Conservation (phyloP, 495 filamentous ascomycete genomes). For the Penicillium mononematosum region DNA sequence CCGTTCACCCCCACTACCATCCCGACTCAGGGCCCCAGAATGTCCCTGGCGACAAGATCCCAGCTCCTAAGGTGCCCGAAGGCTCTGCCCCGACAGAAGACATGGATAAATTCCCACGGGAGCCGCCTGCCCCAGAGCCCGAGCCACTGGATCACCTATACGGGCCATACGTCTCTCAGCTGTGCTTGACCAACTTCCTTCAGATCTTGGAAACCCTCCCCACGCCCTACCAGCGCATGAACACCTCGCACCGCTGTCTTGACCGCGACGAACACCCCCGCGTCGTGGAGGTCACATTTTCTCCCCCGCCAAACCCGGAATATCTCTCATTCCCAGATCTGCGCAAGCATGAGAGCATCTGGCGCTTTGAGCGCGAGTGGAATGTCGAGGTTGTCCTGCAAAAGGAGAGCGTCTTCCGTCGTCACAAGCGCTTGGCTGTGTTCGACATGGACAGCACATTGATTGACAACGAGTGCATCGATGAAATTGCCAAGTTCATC, state of each 20-base stretch:
- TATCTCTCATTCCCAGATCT: slow-evolving; percentile 68
- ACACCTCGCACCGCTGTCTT: slow-evolving; percentile 69
- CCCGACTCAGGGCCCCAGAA: slow-evolving; percentile 35
- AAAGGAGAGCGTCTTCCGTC: slow-evolving; percentile 65
- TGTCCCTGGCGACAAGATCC: slow-evolving; percentile 34
- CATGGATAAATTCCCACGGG: slow-evolving; percentile 68
- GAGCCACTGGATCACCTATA: slow-evolving; percentile 75
- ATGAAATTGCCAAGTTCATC: slow-evolving; percentile 81
- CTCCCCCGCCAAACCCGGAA: slow-evolving; percentile 62
- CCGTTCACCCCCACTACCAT: slow-evolving; percentile 45
- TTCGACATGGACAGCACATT: slow-evolving; percentile 99
- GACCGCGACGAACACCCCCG: slow-evolving; percentile 59
- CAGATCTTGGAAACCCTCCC: slow-evolving; percentile 71
- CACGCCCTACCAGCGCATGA: slow-evolving; percentile 55
- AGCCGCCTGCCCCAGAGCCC: slow-evolving; percentile 61
- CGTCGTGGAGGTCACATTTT: slow-evolving; percentile 69
- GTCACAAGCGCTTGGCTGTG: slow-evolving; percentile 76
- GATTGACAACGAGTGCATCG: slow-evolving; percentile 95
- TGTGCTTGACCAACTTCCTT: slow-evolving; percentile 80
- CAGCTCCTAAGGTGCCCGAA: slow-evolving; percentile 40
- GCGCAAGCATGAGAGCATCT: slow-evolving; percentile 75
- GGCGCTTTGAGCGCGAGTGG: slow-evolving; percentile 82
- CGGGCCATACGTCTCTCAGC: slow-evolving; percentile 71
- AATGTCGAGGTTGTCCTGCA: slow-evolving; percentile 80
- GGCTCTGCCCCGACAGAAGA: slow-evolving; percentile 63